Evolutionary conservation across 257 asterid genomes (phyloP).

Genomic region (Misopates orontium): DNA sequence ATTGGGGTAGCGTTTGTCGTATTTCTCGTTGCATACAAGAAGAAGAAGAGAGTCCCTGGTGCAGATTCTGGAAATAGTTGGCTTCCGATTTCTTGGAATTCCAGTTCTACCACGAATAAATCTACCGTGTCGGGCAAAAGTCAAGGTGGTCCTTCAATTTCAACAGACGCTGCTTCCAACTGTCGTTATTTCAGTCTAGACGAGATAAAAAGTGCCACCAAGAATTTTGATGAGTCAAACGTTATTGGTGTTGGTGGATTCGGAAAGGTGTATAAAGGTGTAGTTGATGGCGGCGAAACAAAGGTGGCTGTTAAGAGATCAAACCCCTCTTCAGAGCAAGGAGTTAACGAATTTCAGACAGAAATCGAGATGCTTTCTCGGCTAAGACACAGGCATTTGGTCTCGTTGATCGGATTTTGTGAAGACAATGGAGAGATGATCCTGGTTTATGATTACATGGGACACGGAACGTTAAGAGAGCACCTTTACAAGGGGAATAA

Average conservation of each 20-base stretch:
- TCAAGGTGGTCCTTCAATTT: conserved; percentile 48
- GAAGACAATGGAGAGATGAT: conserved; percentile 87
- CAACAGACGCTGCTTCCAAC: conserved; percentile 76
- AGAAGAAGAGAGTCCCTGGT: conserved; percentile 40
- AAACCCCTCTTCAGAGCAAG: conserved; percentile 89
- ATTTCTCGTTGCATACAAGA: conserved; percentile 43
- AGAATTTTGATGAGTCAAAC: conserved; percentile 78
- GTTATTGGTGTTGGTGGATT: conserved; percentile 95
- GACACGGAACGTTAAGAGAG: conserved; percentile 76
- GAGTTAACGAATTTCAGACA: conserved; percentile 78
- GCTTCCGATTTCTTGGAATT: conserved; percentile 78
- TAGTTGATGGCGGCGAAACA: conserved; percentile 50
- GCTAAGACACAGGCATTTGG: conserved; percentile 76
- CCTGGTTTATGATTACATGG: conserved; percentile 84
- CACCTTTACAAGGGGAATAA: conserved; percentile 80
- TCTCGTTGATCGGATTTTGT: conserved; percentile 81
- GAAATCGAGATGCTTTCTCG: conserved; percentile 87
- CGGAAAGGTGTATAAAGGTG: conserved; percentile 85
- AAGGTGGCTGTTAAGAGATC: conserved; percentile 85
- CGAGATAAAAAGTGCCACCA: conserved; percentile 71
- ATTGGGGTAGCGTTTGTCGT: conserved; percentile 67
- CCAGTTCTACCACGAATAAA: conserved; percentile 50
- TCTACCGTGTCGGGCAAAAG: conserved; percentile 47
- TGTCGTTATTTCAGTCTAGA: conserved; percentile 77
- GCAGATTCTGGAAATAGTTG: conserved; percentile 55